Base-by-base conservation (phyloP, 805 yeast species). In the Candida ulmi region DNA sequence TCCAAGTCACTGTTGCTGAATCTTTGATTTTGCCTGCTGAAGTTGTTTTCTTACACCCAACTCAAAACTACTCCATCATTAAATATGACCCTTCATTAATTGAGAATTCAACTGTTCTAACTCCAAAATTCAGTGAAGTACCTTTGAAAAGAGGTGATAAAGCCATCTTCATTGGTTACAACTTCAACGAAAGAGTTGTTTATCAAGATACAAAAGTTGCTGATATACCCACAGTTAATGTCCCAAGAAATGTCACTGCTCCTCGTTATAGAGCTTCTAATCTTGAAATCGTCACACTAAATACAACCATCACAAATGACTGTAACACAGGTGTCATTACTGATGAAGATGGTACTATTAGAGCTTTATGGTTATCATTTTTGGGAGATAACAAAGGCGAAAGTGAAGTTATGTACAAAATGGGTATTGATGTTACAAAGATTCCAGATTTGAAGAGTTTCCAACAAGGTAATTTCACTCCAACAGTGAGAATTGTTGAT, bases 241-340 rank as follows among this genome's bases (percentile, higher is more conserved):
- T 88, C 16, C 91, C 95, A 13, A 71, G 83, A 17, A 77, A 78
- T 46, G 66, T 78, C 1, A 66, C 71, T 28, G 66, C 83, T 11
- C 96, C 96, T 19, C 75, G 93, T 43, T 88, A 85, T 61, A 75
- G 95, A 55, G 95, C 88, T 5, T 81, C 90, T 3, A 88, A 88
- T 54, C 62, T 88, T 34, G 95, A 87, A 53, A 80, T 88, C 23
- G 67, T 87, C 18, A 68, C 84, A 11, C 72, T 87, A 32, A 95
- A 90, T 53, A 80, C 86, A 30, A 78, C 76, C 40, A 61, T 82
- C 36, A 76, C 86, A 35, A 76, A 76, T 33, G 87, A 83, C 45
- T 86, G 95, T 61, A 76, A 74, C 21, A 74, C 93, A 3, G 97
- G 96, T 50, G 73, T 88, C 3, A 61, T 90, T 32, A 81, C 84